Percentiles rank a stretch among this genome's conserved stretches.
Evolutionary conservation across 495 filamentous ascomycete species (phyloP).

Genomic region (Alectoria sarmentosa): DNA sequence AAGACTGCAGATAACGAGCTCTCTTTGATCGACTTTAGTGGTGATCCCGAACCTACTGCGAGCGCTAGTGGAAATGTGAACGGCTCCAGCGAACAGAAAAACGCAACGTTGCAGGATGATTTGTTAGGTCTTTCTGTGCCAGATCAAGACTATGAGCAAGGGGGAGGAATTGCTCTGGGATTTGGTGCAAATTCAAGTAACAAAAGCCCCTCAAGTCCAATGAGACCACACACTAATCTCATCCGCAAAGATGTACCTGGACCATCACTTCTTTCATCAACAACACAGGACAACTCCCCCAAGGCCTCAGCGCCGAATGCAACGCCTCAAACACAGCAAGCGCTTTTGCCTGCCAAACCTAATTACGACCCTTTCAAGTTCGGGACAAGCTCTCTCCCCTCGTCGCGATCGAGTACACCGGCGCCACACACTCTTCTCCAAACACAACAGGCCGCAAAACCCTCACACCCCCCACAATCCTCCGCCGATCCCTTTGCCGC

Average conservation of each 20-base stretch:
- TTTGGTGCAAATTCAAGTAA: constrained; percentile 61
- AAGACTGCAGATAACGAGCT: constrained; percentile 77
- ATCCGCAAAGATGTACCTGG: constrained; percentile 47
- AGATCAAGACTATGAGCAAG: constrained; percentile 56
- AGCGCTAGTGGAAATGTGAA: constrained; percentile 27
- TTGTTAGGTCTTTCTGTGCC: constrained; percentile 62
- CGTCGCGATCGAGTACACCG: constrained; percentile 46
- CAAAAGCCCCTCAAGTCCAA: constrained; percentile 16
- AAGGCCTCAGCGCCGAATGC: constrained; percentile 36
- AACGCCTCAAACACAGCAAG: constrained; percentile 33
- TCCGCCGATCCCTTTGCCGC: constrained; percentile 62
- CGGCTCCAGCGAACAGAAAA: constrained; percentile 26
- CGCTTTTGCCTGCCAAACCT: constrained; percentile 37
- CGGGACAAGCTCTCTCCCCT: constrained; percentile 37
- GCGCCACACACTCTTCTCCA: constrained; percentile 30
- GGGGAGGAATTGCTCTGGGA: constrained; percentile 81
- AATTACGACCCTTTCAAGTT: constrained; percentile 59
- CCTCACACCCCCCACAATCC: constrained; percentile 36
- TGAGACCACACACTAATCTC: neutral
- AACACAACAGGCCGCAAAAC: constrained; percentile 34
- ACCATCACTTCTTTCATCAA: constrained; percentile 56
- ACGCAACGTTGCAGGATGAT: constrained; percentile 53
- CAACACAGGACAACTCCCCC: constrained; percentile 50
- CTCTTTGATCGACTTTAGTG: constrained; percentile 87
- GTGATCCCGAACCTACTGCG: constrained; percentile 50